phyloP scores from a whole-genome alignment of 257 asterid genomes.

The Solanum sitiens region DNA sequence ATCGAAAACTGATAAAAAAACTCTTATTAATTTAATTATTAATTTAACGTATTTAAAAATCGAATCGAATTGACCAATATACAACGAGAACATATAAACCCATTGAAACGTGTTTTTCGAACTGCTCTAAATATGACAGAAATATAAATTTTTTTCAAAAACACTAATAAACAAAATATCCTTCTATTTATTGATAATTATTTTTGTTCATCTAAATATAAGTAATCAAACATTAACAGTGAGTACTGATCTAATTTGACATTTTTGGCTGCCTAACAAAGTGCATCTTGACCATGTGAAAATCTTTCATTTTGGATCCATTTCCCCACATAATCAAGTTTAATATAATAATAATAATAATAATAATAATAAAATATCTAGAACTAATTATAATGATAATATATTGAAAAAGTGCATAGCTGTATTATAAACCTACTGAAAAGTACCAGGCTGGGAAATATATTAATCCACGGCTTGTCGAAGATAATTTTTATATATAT shows the following conservation, averaged over 20 bases:
- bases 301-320: neutral
- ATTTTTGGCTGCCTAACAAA: neutral
- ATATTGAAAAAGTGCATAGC: neutral
- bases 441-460: neutral
- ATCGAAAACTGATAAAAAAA: too few relatives aligned
- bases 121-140: neutral
- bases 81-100: neutral
- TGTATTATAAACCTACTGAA: neutral
- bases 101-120: neutral
- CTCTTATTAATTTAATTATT: too few relatives aligned
- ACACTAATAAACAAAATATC: neutral
- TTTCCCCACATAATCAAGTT: neutral
- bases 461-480: neutral
- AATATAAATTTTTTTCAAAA: too few relatives aligned
- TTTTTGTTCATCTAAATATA: neutral
- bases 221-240: neutral
- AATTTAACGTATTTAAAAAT: too few relatives aligned
- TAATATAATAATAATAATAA: neutral
- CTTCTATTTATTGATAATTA: neutral
- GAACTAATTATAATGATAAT: neutral
- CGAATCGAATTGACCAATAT: too few relatives aligned
- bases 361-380: neutral
- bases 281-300: neutral
- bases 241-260: neutral
- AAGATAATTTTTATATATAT: neutral